Conservation (phyloP, 805 yeast species). For the Ogataea minuta region DNA sequence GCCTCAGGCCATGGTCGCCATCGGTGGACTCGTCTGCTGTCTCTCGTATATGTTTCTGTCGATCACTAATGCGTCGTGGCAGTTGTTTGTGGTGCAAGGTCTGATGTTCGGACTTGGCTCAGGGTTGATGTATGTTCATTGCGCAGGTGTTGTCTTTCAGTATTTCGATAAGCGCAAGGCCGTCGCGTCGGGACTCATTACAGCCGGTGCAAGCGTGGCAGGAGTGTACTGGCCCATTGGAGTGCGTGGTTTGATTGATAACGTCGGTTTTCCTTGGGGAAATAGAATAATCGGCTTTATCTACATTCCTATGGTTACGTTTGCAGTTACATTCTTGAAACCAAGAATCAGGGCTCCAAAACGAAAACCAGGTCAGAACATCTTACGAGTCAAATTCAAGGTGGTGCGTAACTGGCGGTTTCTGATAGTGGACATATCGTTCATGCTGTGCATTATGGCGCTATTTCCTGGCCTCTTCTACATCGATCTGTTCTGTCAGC, state of each 20-base stretch:
- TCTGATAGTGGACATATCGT: conserved; percentile 37
- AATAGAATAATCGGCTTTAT: conserved; percentile 44
- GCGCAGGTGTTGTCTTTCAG: conserved; percentile 57
- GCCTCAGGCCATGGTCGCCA: conserved; percentile 38
- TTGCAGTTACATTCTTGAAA: conserved; percentile 27
- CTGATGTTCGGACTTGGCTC: conserved; percentile 56
- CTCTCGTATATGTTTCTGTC: conserved; percentile 56
- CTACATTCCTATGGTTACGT: conserved; percentile 32
- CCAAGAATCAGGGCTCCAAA: conserved; percentile 33
- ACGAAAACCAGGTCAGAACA: conserved; percentile 36
- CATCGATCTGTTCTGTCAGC: conserved; percentile 49
- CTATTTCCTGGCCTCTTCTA: conserved; percentile 53
- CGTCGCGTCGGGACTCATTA: conserved; percentile 43
- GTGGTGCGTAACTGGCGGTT: conserved; percentile 39
- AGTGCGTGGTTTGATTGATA: conserved; percentile 41
- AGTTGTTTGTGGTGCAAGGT: conserved; percentile 67
- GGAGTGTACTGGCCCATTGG: conserved; percentile 51
- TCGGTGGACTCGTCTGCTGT: conserved; percentile 45
- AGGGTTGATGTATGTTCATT: conserved; percentile 57
- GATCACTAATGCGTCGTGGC: conserved; percentile 57
- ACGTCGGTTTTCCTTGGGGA: conserved; percentile 47
- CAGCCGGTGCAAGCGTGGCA: conserved; percentile 50
- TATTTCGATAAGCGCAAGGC: conserved; percentile 65
- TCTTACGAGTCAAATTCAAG: conserved; percentile 34
- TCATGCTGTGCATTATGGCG: conserved; percentile 34